Base-by-base conservation (phyloP, 2,329 filamentous ascomycete genomes). In the Ascochyta viciae-villosae region DNA sequence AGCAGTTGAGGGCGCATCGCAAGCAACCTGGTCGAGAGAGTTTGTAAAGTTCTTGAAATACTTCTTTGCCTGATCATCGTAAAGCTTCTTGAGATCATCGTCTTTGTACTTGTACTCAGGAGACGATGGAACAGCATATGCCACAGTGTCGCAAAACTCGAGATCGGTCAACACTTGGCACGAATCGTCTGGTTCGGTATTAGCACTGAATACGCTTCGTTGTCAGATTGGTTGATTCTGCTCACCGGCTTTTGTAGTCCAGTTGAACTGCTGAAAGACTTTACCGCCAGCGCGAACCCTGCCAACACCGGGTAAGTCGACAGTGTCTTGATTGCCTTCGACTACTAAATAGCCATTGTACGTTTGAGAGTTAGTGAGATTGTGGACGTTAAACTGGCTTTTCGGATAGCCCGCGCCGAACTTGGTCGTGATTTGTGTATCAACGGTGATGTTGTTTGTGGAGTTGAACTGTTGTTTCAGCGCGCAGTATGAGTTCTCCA, bases 121-220 rank as follows among this genome's bases (percentile, higher is more conserved):
- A 68, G 96, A 96, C 37, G 89, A 88, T 0, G 95, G 95, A 0
- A 97, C 95, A 6, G 94, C 90, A 72, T 97, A 97, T 46, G 94
- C 91, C 43, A 94, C 89, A 66, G 94, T 87, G 64, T 89, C 85
- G 78, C 95, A 99, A 75, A 98, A 96, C 0, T 87, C 81, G n/a
- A 99, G 85, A 70, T 96, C 88, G 74, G 88, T 93, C 41, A 98
- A 83, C 37, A 99, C 83, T 57, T 89, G 89, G 74, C 95, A 99
- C 69, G 93, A 96, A 57, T 87, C 85, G 55, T 90, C 91, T 86
- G 66, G 12, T 7, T 8, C 16, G 2, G 0, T 7, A 40, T 69
- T 49, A 69, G 61, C 57, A 63, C 58, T n/a, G 26, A 9, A 13
- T 15, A 9, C 13, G 40, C 5, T 15, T 27, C 6, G 9, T 27